Evolutionary conservation across 1,284 basidiomycete species (phyloP).

Genomic region (Cutaneotrichosporon mucoides): DNA sequence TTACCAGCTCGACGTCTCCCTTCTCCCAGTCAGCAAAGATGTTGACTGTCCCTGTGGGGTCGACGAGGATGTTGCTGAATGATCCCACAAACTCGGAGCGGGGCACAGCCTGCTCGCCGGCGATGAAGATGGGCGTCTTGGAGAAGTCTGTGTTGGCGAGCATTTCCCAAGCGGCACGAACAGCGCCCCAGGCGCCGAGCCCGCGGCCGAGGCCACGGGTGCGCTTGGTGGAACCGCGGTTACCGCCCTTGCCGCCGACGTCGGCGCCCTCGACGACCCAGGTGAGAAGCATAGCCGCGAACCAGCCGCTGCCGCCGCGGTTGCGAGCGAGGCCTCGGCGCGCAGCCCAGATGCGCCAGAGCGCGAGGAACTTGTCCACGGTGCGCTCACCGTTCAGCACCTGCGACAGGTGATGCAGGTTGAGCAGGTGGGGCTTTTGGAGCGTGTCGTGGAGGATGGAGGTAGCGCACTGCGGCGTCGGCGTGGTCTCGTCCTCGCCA

Average conservation of each 20-base stretch:
- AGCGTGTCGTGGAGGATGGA: constrained; percentile 65
- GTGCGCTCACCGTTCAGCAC: constrained; percentile 59
- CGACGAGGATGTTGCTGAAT: constrained; percentile 62
- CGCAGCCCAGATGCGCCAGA: constrained; percentile 85
- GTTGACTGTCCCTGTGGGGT: constrained; percentile 74
- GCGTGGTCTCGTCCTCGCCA: constrained; percentile 25
- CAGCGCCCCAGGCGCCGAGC: constrained; percentile 49
- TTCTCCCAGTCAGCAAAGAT: constrained; percentile 70
- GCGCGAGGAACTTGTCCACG: constrained; percentile 62
- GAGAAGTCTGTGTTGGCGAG: constrained; percentile 65
- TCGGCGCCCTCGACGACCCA: constrained; percentile 70
- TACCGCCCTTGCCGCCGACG: constrained; percentile 33
- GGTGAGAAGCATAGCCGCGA: constrained; percentile 68
- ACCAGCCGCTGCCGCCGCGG: constrained; percentile 62
- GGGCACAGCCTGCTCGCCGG: constrained; percentile 38
- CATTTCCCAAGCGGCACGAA: constrained; percentile 47
- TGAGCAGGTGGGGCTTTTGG: constrained; percentile 64
- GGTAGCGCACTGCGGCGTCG: constrained; percentile 69
- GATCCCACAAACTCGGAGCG: constrained; percentile 37
- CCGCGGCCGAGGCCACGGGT: constrained; percentile 52
- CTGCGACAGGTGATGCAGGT: constrained; percentile 63
- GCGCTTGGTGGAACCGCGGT: constrained; percentile 31
- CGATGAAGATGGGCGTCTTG: constrained; percentile 63
- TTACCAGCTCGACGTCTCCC: constrained; percentile 46
- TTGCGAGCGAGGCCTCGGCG: constrained; percentile 66